A percentile compares a stretch with the other conserved stretches of the same genome.
Conservation (phyloP, 192 early-diverging fungal species). For the Coemansia sp. region DNA sequence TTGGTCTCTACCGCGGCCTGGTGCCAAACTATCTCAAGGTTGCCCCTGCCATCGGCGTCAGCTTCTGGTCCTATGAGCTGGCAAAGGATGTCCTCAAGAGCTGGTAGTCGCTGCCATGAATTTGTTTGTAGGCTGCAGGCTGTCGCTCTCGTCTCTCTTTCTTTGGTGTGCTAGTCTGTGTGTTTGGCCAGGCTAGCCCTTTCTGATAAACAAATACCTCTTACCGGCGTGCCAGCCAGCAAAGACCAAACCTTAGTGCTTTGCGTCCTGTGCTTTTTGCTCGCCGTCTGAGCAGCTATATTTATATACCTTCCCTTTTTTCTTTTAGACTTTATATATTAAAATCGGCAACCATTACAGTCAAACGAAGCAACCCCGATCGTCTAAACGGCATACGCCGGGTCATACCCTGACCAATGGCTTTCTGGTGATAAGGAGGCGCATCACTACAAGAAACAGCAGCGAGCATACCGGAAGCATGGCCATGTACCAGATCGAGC, state of each 20-base stretch:
- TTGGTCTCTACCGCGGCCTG: conserved; percentile 74
- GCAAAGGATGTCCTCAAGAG: conserved; percentile 66
- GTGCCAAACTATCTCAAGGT: conserved; percentile 85
- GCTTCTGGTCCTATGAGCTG: conserved; percentile 79
- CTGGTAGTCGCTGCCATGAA: conserved; percentile 25
- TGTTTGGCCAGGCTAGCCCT: too few species aligned
- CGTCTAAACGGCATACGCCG: too few species aligned
- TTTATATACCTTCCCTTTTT: conserved; percentile 5
- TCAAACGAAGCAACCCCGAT: neutral
- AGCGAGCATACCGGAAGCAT: conserved; percentile 44
- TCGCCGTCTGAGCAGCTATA: neutral
- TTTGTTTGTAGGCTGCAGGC: neutral
- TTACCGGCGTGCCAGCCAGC: too few species aligned
- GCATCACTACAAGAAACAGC: conserved; percentile 34
- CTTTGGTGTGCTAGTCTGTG: neutral
- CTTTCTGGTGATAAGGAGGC: conserved; percentile 33
- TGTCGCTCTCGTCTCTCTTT: neutral
- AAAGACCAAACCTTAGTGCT: too few species aligned
- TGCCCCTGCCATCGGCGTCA: conserved; percentile 79
- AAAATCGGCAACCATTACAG: neutral
- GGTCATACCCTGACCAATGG: conserved; percentile 6
- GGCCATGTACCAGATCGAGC: conserved; percentile 50
- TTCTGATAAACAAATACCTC: too few species aligned
- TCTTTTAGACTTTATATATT: neutral
- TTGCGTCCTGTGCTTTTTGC: neutral